Conservation (phyloP, 2,329 filamentous ascomycete species). For the Emergomyces pasteurianus region DNA sequence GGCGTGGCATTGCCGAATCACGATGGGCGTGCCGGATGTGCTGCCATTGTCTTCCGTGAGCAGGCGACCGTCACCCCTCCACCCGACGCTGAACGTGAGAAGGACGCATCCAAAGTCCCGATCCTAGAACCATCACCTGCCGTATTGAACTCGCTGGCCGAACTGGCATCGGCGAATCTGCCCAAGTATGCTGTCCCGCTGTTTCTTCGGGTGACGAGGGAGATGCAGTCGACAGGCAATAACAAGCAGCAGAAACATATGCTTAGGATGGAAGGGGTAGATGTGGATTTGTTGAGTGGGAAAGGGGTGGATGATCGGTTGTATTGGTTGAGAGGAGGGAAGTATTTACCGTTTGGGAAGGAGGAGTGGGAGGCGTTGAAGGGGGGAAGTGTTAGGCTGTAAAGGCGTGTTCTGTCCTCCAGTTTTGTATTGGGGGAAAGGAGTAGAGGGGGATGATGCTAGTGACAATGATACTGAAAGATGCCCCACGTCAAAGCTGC, state of each 20-base stretch:
- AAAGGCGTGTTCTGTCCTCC: background rate
- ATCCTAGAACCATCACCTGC: slow-evolving; percentile 23
- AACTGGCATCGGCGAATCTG: slow-evolving; percentile 45
- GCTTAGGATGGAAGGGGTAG: slow-evolving; percentile 61
- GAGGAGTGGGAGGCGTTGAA: slow-evolving; percentile 58
- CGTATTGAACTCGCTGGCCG: slow-evolving; percentile 48
- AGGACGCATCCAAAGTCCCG: background rate
- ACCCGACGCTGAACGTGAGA: background rate
- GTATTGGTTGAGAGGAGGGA: slow-evolving; percentile 55
- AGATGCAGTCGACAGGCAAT: slow-evolving; percentile 62
- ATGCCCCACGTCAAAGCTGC: too few relatives aligned
- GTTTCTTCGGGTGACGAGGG: slow-evolving; percentile 57
- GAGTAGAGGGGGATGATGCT: background rate
- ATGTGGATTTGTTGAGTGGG: slow-evolving; percentile 36
- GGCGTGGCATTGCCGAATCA: slow-evolving; percentile 68
- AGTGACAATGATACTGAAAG: background rate
- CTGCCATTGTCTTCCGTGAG: slow-evolving; percentile 51
- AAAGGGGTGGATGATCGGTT: slow-evolving; percentile 37
- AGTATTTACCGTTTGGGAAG: slow-evolving; percentile 55
- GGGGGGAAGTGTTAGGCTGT: slow-evolving; percentile 56
- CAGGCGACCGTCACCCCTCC: slow-evolving; percentile 19
- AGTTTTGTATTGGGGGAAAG: too few relatives aligned
- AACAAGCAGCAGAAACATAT: slow-evolving; percentile 79
- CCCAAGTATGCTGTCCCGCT: slow-evolving; percentile 66
- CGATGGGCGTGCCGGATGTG: slow-evolving; percentile 75